Evolutionary conservation across 1,139 yeast species (phyloP), one percentile per base, ranked within the genome.

Genomic region (Debaryomyces sp.): DNA sequence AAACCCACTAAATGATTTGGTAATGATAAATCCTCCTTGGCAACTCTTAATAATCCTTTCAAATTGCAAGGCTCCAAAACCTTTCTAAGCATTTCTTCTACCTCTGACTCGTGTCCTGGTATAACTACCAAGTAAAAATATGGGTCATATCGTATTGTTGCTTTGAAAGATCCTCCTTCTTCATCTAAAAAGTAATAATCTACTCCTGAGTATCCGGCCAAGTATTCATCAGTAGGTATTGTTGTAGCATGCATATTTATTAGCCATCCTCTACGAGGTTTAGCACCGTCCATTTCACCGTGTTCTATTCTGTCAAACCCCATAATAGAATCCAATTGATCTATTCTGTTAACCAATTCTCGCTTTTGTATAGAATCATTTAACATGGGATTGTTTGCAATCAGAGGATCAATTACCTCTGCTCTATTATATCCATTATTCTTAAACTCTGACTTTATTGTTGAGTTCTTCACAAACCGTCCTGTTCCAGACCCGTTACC

Each of bases 161-260:
- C 85, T 64, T 92, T 94, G 73, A 95, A 95, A 34, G 89, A 84
- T 3, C 98, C 99, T 40, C 99, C 99, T 68, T 92, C 97, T 60
- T 90, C 97, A 63, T 94, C 98, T n/a, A 95, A 70, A 58, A 95
- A 95, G 64, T 95, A 95, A 66, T 88, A 91, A 61, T 94, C 98
- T 4, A 94, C 97, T 4, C 94, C 99, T 0, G 97, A 82, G 43
- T 81, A 75, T 8, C 95, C 96, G 2, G 83, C 73, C 15, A 80
- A 62, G 43, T 76, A 73, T 24, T 81, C 84, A 8, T 78, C 80
- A 27, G 81, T 73, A 15, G 85, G 81, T 7, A 85, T 67, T 1
- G 85, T 79, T 2, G 89, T 80, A 6, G 87, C 73, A 67, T 88
- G 96, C 92, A 92, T 89, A 61, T 92, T 92, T 35, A 87, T 80